Percentiles rank a stretch among this genome's conserved stretches.
Conservation (phyloP, 768 basidiomycete species). For the Lactarius hengduanensis region DNA sequence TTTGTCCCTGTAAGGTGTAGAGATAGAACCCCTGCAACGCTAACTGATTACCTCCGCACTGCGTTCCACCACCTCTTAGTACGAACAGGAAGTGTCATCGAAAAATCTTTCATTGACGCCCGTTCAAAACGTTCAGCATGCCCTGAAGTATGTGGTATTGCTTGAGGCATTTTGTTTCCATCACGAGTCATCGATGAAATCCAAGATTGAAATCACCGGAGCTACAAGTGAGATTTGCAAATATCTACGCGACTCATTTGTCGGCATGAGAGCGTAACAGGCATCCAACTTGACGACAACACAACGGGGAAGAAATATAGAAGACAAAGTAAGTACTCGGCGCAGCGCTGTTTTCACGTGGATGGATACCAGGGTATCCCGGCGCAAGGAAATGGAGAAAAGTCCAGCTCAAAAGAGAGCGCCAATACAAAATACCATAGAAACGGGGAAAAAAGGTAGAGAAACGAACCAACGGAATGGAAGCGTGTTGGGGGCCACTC, state of each 20-base stretch:
- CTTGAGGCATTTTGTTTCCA: background rate
- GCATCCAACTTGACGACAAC: background rate
- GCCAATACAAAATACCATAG: background rate
- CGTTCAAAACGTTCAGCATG: background rate
- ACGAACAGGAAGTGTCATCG: background rate
- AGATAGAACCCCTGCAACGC: conserved; percentile 15
- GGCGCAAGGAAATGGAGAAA: background rate
- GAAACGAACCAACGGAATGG: background rate
- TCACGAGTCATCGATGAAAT: conserved; percentile 6
- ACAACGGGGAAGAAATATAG: background rate
- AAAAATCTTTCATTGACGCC: background rate
- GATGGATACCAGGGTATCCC: background rate
- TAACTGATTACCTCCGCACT: conserved; percentile 6
- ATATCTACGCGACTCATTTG: conserved; percentile 1
- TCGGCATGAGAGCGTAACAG: background rate
- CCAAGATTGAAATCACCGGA: background rate
- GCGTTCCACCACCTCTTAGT: conserved; percentile 5
- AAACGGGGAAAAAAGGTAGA: background rate
- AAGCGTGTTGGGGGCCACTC: background rate
- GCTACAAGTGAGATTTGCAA: background rate
- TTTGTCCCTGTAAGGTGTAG: conserved; percentile 20
- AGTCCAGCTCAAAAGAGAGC: background rate
- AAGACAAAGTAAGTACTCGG: background rate
- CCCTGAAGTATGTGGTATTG: background rate
- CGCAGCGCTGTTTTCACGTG: background rate